Base-by-base conservation (phyloP, 306 rosid species). In the Acacia confusa region DNA sequence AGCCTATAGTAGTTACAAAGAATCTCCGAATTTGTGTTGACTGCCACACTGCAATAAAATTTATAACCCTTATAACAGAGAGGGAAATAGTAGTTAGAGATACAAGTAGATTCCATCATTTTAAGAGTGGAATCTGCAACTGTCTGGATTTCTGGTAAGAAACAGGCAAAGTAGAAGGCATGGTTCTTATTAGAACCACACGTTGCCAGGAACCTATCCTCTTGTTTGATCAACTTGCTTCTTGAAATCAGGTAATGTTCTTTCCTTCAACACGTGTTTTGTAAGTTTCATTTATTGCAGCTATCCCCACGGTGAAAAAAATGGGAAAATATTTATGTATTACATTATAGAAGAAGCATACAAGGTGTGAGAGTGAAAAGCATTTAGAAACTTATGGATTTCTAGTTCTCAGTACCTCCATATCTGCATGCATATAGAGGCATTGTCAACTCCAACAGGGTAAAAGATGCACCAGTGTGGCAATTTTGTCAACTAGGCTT, bases 21-120 rank as follows among this genome's bases (percentile, higher is more conserved):
- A 90, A 88, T 85, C 70, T 90, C 81, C 81, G 90, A 48, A 84
- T 90, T 71, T 90, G 90, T 83, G 90, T 82, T 61, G 94, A 88
- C 84, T 90, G 92, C 82, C 94, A 90, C 72, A 74, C 83, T 77
- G 90, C 92, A 79, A 75, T 90, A 83, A 88, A 90, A 74, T 67
- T 81, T 61, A 85, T 90, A 78, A 83, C 86, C 27, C 75, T 90
- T n/a, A 50, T 86, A 74, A 86, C 90, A 58, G 79, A 81, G 74
- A 88, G 90, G 85, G 82, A 86, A 79, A 88, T 88, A 81, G 86
- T 74, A 55, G 86, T 86, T 57, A 85, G 92, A 79, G 92, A 86
- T 82, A 86, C 81, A 79, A 88, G 85, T 81, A 86, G 94, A 20
- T 90, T 90, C 82, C 94, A 88, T 86, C 92, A 88, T 86, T 90